Base-by-base conservation (phyloP, 1,139 yeast species). In the Scheffersomyces titani region DNA sequence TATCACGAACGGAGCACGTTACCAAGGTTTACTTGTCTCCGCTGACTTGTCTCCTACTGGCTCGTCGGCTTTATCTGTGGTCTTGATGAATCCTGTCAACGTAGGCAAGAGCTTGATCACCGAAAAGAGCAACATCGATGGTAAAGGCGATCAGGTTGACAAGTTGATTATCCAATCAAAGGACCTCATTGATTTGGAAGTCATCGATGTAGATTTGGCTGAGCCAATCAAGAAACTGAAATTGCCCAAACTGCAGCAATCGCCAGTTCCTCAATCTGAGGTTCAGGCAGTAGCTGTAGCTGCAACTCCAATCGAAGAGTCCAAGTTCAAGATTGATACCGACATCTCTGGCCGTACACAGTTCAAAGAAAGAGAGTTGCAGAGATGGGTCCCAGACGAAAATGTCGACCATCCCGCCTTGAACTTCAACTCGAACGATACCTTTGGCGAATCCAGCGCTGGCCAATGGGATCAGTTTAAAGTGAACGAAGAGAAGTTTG, bases 401-500 rank as follows among this genome's bases (percentile, higher is more conserved):
- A 78, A 70, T 44, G 44, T 56, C 13, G 71, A 68, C 47, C 57
- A 63, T 45, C 70, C 69, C 47, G 69, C 60, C 52, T 71, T 83
- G 55, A 63, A 74, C 0, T 75, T 87, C 51, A 89, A 82, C 51
- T 46, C 49, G 13, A 46, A 19, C 19, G 71, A 74, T 51, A 59
- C 64, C 3, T 54, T 60, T 5, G 64, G 67, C n/a, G 40, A 30
- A 11, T 64, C 61, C 9, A 69, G 70, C 24, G 62, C 69, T 6
- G 70, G 72, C 13, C 65, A 64, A 18, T 94, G 98, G 98, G 98
- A 94, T 73, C 99, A 94, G 74, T 94, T 94, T 75, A 90, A 91
- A 56, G 96, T 86, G 19, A 94, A 96, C 72, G 89, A 91, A 71
- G 84, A 86, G 61, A 89, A 90, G 73, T 94, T 94, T 72, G 98